These are phyloP conservation scores for Parastagonospora avenae DNA, from an alignment of 2,329 filamentous ascomycete genomes.

Conservation along the genomic window DNA sequence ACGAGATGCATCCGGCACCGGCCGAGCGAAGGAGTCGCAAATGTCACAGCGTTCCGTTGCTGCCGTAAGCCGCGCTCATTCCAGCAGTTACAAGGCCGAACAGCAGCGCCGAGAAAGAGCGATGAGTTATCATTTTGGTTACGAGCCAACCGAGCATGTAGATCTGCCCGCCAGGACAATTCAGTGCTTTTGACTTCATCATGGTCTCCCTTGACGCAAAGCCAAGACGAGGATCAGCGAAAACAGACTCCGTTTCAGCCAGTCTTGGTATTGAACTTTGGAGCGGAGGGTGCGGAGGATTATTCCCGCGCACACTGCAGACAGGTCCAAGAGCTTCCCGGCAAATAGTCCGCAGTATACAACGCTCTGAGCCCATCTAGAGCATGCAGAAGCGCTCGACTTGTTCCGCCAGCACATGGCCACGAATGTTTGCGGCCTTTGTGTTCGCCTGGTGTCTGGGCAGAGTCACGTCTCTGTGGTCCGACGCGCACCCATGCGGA, in stretches of 20 bases:
- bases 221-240: conserved; percentile 30
- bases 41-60: no score
- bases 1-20: no score
- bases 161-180: conserved; percentile 10
- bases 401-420: conserved; percentile 8
- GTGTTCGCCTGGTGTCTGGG: conserved; percentile 4
- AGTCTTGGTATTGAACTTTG: conserved; percentile 21
- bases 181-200: conserved; percentile 3
- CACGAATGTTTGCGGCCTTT: conserved; percentile 1
- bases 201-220: conserved; percentile 8
- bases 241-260: conserved; percentile 33
- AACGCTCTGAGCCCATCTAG: conserved; percentile 1
- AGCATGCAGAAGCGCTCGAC: background rate
- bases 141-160: background rate
- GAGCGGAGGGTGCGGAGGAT: conserved; percentile 1
- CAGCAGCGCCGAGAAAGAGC: conserved; percentile 2
- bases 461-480: conserved; percentile 4
- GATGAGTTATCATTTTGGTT: conserved; percentile 1
- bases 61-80: background rate
- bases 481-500: conserved; percentile 6
- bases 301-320: conserved; percentile 16
- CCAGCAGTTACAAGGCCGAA: background rate
- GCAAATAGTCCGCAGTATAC: background rate
- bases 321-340: background rate
- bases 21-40: no score